phyloP scores from a whole-genome alignment of 805 yeast species.

The Schwanniomyces pseudopolymorphus region DNA sequence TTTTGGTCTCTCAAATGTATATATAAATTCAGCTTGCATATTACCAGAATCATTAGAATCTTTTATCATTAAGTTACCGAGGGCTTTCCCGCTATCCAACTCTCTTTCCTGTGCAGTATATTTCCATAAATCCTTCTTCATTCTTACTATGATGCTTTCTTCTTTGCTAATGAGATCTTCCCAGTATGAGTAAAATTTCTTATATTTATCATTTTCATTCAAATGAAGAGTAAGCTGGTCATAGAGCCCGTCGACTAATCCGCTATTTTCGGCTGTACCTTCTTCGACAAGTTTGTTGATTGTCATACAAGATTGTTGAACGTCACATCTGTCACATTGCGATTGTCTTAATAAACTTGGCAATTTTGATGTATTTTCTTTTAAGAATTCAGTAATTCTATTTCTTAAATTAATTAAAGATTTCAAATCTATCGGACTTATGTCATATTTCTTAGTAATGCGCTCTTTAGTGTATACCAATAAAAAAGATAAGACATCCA shows the following conservation, averaged over 20 bases:
- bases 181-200: constrained; percentile 69
- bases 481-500: constrained; percentile 62
- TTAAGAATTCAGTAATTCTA: constrained; percentile 57
- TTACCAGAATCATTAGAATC: constrained; percentile 19
- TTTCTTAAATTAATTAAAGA: constrained; percentile 74
- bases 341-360: constrained; percentile 56
- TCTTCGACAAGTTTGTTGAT: constrained; percentile 57
- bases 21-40: constrained; percentile 33
- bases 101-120: constrained; percentile 61
- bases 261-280: constrained; percentile 56
- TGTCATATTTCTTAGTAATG: constrained; percentile 54
- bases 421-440: constrained; percentile 56
- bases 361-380: constrained; percentile 46
- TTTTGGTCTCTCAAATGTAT: constrained; percentile 47
- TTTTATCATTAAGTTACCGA: constrained; percentile 50
- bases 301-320: constrained; percentile 61
- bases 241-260: constrained; percentile 49
- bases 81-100: constrained; percentile 53
- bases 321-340: constrained; percentile 61
- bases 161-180: constrained; percentile 71
- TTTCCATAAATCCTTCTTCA: constrained; percentile 70
- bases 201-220: constrained; percentile 34
- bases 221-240: constrained; percentile 53
- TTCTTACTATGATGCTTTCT: constrained; percentile 53
- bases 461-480: constrained; percentile 71